phyloP scores from a whole-genome alignment of 306 rosid genomes.

The Ormosia emarginata region DNA sequence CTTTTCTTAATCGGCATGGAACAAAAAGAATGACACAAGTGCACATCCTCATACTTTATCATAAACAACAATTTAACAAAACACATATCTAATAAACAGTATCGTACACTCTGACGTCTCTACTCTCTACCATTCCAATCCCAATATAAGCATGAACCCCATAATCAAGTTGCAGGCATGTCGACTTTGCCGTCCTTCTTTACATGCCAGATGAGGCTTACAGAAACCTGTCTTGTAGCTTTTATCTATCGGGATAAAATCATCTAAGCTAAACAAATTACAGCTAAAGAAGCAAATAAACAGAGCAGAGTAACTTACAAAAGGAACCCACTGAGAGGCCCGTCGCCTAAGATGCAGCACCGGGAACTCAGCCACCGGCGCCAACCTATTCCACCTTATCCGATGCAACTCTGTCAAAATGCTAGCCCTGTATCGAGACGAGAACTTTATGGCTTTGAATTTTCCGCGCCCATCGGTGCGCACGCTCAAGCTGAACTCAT shows the following conservation, averaged over 20 bases:
- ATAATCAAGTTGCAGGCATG: neutral
- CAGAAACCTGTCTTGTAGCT: neutral
- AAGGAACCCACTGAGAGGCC: conserved; percentile 75
- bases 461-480: conserved; percentile 96
- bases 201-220: neutral
- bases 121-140: conserved; percentile 8
- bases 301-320: conserved; percentile 52
- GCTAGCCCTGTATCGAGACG: conserved; percentile 82
- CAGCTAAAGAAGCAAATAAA: neutral
- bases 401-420: conserved; percentile 88
- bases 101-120: neutral
- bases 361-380: conserved; percentile 74
- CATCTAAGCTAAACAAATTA: neutral
- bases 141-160: neutral
- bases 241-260: neutral
- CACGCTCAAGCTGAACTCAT: conserved; percentile 71
- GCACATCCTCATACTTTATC: neutral
- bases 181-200: neutral
- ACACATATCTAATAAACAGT: neutral
- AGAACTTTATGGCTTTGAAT: conserved; percentile 74
- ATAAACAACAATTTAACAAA: neutral
- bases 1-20: neutral
- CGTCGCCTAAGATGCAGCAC: conserved; percentile 91
- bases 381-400: conserved; percentile 71
- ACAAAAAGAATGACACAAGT: neutral